phyloP scores from a whole-genome alignment of 2,329 filamentous ascomycete genomes.

The Fusarium neocosmosporiellum region DNA sequence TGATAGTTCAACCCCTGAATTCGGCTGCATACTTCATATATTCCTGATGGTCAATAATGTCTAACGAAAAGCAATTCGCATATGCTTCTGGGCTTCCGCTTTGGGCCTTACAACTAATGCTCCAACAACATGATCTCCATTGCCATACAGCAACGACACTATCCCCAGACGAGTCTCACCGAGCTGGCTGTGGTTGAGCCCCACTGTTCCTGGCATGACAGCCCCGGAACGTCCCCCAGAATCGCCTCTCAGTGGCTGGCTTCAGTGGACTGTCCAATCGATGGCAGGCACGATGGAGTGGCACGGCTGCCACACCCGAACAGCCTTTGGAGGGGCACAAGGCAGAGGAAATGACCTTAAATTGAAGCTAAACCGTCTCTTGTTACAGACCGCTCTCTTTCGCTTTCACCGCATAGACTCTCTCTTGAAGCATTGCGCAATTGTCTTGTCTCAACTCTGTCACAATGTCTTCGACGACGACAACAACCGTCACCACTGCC shows the following conservation, averaged over 20 bases:
- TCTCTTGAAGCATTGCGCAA: background rate
- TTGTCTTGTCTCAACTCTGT: background rate
- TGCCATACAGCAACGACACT: slow-evolving; percentile 2
- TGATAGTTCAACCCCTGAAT: background rate
- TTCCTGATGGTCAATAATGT: background rate
- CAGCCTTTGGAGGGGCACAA: slow-evolving; percentile 42
- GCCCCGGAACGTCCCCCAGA: slow-evolving; percentile 6
- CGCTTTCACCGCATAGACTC: slow-evolving; percentile 5
- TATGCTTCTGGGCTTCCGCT: background rate
- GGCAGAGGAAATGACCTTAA: slow-evolving; percentile 37
- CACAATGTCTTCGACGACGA: slow-evolving; percentile 48
- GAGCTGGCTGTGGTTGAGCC: slow-evolving; percentile 39
- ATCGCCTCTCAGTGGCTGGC: slow-evolving; percentile 31
- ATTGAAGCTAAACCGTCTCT: slow-evolving; percentile 31
- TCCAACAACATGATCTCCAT: background rate
- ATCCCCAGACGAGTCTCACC: slow-evolving; percentile 42
- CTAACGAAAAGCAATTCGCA: background rate
- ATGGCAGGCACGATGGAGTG: slow-evolving; percentile 27
- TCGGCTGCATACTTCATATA: background rate
- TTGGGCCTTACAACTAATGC: background rate
- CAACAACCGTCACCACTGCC: slow-evolving; percentile 59
- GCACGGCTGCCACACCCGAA: slow-evolving; percentile 33
- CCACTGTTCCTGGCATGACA: slow-evolving; percentile 36
- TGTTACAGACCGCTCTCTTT: slow-evolving; percentile 33
- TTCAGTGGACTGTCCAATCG: slow-evolving; percentile 23